A percentile compares a stretch with the other conserved stretches of the same genome.
Evolutionary conservation across 2,329 filamentous ascomycete genomes (phyloP).

Genomic region (Trichoderma afroharzianum): DNA sequence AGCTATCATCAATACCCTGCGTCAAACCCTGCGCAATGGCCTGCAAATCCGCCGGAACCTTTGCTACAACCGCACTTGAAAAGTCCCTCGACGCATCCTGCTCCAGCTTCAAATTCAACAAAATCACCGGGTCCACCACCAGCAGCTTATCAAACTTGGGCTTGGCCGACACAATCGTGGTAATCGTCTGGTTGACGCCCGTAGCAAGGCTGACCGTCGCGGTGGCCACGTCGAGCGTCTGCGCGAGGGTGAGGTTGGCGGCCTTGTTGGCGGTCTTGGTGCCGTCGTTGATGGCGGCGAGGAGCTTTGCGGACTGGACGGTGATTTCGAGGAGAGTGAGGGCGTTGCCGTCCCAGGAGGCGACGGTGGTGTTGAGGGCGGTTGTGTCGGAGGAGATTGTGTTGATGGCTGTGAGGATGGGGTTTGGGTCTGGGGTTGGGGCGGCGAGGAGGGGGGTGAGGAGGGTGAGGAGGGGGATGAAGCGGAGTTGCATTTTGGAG

Average conservation of each 20-base stretch:
- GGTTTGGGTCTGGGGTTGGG: slow-evolving; percentile 12
- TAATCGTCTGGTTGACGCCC: slow-evolving; percentile 38
- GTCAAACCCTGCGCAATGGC: slow-evolving; percentile 34
- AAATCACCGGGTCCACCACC: slow-evolving; percentile 42
- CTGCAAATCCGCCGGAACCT: slow-evolving; percentile 36
- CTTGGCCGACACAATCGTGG: slow-evolving; percentile 38
- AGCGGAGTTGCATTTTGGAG: slow-evolving; percentile 20
- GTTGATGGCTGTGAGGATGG: slow-evolving; percentile 35
- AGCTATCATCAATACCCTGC: slow-evolving; percentile 37
- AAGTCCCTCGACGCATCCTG: slow-evolving; percentile 39
- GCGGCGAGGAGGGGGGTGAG: slow-evolving; percentile 26
- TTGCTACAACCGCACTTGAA: slow-evolving; percentile 35
- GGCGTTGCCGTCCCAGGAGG: slow-evolving; percentile 37
- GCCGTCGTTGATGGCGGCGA: slow-evolving; percentile 38
- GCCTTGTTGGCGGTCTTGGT: slow-evolving; percentile 36
- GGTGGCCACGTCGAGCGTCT: slow-evolving; percentile 38
- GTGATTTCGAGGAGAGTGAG: slow-evolving; percentile 41
- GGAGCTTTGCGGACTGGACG: slow-evolving; percentile 35
- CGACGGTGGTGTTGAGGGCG: slow-evolving; percentile 23
- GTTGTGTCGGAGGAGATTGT: slow-evolving; percentile 33
- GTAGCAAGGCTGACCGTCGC: slow-evolving; percentile 34
- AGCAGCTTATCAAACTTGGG: slow-evolving; percentile 43
- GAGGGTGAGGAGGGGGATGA: slow-evolving; percentile 25
- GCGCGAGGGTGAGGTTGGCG: slow-evolving; percentile 34
- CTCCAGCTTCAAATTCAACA: slow-evolving; percentile 40